Evolutionary conservation across 805 yeast genomes (phyloP).

Genomic region (Candida railenensis): DNA sequence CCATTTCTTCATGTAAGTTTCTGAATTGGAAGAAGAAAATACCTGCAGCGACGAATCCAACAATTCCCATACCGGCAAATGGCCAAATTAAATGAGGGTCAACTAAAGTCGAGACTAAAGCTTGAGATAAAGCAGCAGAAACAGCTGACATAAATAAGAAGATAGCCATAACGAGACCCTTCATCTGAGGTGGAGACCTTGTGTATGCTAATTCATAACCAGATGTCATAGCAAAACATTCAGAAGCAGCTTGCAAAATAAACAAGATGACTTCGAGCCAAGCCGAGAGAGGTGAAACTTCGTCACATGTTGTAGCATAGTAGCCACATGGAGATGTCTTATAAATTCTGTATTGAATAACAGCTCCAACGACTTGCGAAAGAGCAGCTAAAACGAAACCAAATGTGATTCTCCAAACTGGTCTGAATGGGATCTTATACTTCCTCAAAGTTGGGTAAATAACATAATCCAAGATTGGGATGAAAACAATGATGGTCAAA

Average conservation of each 20-base stretch:
- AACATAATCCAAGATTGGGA: constrained; percentile 49
- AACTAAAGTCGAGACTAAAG: constrained; percentile 38
- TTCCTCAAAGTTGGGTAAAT: constrained; percentile 49
- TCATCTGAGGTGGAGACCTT: constrained; percentile 49
- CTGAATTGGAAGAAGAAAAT: constrained; percentile 32
- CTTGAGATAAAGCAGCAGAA: constrained; percentile 47
- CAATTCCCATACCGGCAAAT: constrained; percentile 38
- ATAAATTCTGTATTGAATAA: constrained; percentile 49
- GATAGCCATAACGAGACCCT: constrained; percentile 49
- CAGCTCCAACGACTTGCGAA: constrained; percentile 51
- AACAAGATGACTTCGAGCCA: constrained; percentile 27
- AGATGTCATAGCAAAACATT: constrained; percentile 51
- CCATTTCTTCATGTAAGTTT: constrained; percentile 42
- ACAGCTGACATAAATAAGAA: constrained; percentile 45
- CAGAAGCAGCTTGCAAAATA: constrained; percentile 49
- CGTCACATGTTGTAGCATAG: constrained; percentile 38
- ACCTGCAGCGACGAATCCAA: constrained; percentile 30
- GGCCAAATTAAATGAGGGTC: constrained; percentile 44
- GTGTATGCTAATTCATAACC: constrained; percentile 57
- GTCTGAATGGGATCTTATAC: constrained; percentile 38
- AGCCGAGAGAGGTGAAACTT: constrained; percentile 28
- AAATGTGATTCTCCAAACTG: constrained; percentile 43
- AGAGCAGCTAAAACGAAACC: constrained; percentile 49
- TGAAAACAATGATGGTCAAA: constrained; percentile 49
- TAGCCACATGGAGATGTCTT: constrained; percentile 52